These are phyloP conservation scores for Ophiostoma sp. DNA, from an alignment of 2,329 filamentous ascomycete species.

Conservation along the genomic window DNA sequence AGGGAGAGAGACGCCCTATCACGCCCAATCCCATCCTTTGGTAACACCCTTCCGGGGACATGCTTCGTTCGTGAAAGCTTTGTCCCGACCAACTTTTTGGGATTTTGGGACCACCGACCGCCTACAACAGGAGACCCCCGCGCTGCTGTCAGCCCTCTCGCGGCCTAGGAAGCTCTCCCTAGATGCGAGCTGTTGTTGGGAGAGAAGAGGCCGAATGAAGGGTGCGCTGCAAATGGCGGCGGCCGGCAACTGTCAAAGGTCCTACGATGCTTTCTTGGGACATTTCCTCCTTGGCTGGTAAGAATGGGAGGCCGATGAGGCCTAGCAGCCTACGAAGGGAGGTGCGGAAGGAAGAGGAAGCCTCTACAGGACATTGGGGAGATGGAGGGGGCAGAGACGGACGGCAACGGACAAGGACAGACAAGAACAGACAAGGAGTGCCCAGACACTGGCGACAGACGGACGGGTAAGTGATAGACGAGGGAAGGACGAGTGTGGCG, in stretches of 20 bases:
- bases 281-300: background rate
- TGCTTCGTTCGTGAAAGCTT: background rate
- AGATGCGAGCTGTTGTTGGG: background rate
- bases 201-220: background rate
- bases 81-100: slow-evolving; percentile 2
- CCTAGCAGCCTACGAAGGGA: background rate
- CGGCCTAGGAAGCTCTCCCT: background rate
- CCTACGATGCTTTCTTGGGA: background rate
- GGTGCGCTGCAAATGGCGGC: background rate
- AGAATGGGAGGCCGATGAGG: background rate
- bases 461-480: background rate
- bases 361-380: background rate
- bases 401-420: background rate
- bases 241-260: background rate
- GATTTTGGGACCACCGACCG: background rate
- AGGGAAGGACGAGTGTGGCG: background rate
- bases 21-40: background rate
- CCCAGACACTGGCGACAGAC: background rate
- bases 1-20: background rate
- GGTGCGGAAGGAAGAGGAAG: background rate
- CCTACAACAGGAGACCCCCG: background rate
- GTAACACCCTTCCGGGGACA: background rate
- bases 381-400: background rate
- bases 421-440: background rate
- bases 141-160: background rate